These are phyloP conservation scores for Cercospora janseana DNA, from an alignment of 2,329 filamentous ascomycete species.

Conservation along the genomic window DNA sequence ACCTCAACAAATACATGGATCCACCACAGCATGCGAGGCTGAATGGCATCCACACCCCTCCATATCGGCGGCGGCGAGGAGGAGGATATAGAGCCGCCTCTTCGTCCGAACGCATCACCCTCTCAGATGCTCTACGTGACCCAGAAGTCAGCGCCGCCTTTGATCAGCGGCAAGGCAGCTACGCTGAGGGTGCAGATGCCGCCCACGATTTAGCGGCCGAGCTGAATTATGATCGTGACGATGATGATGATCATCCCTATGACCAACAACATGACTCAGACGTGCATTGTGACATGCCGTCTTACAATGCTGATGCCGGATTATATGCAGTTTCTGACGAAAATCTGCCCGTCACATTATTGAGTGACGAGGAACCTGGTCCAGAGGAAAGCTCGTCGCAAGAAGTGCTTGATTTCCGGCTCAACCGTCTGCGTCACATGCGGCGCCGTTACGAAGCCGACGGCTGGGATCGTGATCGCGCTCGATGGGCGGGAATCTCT, in stretches of 20 bases:
- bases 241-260: constrained; percentile 26
- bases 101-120: constrained; percentile 33
- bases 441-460: constrained; percentile 30
- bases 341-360: constrained; percentile 28
- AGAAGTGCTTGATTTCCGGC: constrained; percentile 37
- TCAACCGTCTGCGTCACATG: constrained; percentile 33
- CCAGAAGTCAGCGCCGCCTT: constrained; percentile 31
- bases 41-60: constrained; percentile 28
- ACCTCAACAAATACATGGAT: constrained; percentile 57
- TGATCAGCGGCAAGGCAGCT: constrained; percentile 16
- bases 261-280: constrained; percentile 27
- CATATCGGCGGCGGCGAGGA: constrained; percentile 27
- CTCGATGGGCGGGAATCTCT: constrained; percentile 17
- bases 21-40: constrained; percentile 32
- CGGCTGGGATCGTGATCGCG: constrained; percentile 28
- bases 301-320: constrained; percentile 20
- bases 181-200: constrained; percentile 22
- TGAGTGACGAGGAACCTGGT: constrained; percentile 35
- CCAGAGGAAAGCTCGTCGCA: constrained; percentile 35
- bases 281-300: constrained; percentile 32
- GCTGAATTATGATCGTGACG: constrained; percentile 18
- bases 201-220: constrained; percentile 23
- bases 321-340: constrained; percentile 4
- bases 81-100: constrained; percentile 19
- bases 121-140: constrained; percentile 36